A percentile compares a stretch with the other conserved stretches of the same genome.
These are phyloP conservation scores for Actinidia chinensis DNA, from an alignment of 179 eudicot species.

Conservation along the genomic window DNA sequence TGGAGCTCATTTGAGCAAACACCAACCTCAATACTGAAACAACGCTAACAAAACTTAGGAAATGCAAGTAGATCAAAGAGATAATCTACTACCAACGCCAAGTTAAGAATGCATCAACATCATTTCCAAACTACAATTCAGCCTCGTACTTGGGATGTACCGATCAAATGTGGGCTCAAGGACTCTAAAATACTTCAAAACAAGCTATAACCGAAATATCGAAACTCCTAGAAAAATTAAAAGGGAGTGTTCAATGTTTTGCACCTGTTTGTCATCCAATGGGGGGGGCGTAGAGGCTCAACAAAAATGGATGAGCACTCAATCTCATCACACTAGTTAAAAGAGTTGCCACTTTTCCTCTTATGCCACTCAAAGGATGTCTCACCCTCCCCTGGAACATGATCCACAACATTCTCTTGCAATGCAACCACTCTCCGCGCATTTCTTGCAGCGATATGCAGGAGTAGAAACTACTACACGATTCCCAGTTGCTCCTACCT, in stretches of 20 bases:
- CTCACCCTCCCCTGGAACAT: slow-evolving; percentile 90
- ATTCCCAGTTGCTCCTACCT: slow-evolving; percentile 33
- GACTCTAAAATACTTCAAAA: neutral
- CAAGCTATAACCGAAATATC: neutral
- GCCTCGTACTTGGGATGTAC: neutral
- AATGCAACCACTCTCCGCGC: slow-evolving; percentile 82
- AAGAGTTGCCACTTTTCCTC: slow-evolving; percentile 63
- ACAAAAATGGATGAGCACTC: slow-evolving; percentile 89
- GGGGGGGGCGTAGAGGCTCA: slow-evolving; percentile 90
- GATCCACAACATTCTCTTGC: slow-evolving; percentile 74
- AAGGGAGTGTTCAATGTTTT: neutral
- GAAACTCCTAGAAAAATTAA: neutral
- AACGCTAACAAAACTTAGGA: neutral
- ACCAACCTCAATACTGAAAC: neutral
- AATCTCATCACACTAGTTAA: slow-evolving; percentile 52
- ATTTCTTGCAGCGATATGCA: slow-evolving; percentile 89
- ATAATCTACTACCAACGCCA: neutral
- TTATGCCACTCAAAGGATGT: slow-evolving; percentile 82
- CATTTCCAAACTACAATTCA: neutral
- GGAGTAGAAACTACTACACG: slow-evolving; percentile 33
- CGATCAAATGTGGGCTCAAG: neutral
- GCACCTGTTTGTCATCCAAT: slow-evolving; percentile 93
- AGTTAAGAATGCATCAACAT: neutral
- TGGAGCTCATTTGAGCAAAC: neutral
- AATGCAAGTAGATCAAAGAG: neutral